Evolutionary conservation across 2,329 filamentous ascomycete genomes (phyloP).

Genomic region (Fusarium multiceps): DNA sequence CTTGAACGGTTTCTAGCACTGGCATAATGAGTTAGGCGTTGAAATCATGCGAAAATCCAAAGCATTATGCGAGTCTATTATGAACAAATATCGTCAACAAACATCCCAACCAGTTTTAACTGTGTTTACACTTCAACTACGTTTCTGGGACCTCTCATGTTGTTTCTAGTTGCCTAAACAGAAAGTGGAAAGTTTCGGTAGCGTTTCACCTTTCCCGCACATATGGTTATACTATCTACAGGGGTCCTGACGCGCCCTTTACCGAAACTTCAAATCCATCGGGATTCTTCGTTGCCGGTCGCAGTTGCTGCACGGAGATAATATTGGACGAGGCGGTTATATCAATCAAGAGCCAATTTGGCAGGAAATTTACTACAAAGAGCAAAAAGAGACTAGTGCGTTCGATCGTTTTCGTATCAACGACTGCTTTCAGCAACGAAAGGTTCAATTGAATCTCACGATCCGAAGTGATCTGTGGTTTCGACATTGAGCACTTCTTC

Average conservation of each 20-base stretch:
- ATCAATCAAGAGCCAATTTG: not conserved
- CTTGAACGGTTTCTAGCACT: not conserved
- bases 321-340: not conserved
- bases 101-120: not conserved
- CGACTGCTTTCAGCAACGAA: not conserved
- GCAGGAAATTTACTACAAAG: not conserved
- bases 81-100: not conserved
- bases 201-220: constrained; percentile 38
- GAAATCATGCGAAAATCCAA: not conserved
- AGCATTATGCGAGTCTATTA: not conserved
- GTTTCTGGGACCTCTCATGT: not conserved
- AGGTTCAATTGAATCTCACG: not conserved
- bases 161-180: constrained; percentile 22
- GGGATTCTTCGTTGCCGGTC: constrained; percentile 32
- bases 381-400: not conserved
- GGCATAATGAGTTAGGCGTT: too few species aligned
- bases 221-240: constrained; percentile 36
- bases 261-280: constrained; percentile 33
- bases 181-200: constrained; percentile 38
- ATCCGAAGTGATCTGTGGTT: not conserved
- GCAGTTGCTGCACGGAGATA: constrained; percentile 1
- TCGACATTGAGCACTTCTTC: too few species aligned
- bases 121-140: not conserved
- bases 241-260: constrained; percentile 32
- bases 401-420: not conserved